Evolutionary conservation across 2,329 filamentous ascomycete genomes (phyloP).

Genomic region (Aspergillus udagawae): DNA sequence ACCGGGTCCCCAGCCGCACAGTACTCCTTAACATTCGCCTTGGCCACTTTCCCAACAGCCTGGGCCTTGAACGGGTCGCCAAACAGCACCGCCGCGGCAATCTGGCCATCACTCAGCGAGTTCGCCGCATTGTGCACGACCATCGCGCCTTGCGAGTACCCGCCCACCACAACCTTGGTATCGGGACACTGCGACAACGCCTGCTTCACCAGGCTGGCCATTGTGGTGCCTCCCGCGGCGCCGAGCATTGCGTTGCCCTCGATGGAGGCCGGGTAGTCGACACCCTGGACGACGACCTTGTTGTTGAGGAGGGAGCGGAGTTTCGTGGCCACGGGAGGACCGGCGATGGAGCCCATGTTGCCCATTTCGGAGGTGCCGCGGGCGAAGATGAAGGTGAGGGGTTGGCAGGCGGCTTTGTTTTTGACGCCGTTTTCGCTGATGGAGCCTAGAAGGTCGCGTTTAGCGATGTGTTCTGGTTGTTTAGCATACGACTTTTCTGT

Average conservation of each 20-base stretch:
- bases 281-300: constrained; percentile 30
- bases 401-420: constrained; percentile 37
- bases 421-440: constrained; percentile 38
- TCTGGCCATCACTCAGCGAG: constrained; percentile 29
- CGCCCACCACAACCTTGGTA: constrained; percentile 32
- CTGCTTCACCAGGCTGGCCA: constrained; percentile 27
- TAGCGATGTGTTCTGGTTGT: constrained; percentile 7
- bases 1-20: constrained; percentile 51
- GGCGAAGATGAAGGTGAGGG: constrained; percentile 43
- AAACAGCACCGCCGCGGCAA: constrained; percentile 42
- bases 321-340: constrained; percentile 31
- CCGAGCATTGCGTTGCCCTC: constrained; percentile 28
- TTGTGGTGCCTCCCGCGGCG: constrained; percentile 24
- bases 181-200: constrained; percentile 28
- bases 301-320: constrained; percentile 21
- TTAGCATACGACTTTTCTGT: not conserved
- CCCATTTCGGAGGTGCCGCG: constrained; percentile 41
- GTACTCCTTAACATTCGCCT: constrained; percentile 44
- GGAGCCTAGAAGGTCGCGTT: constrained; percentile 15
- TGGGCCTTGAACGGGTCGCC: constrained; percentile 44
- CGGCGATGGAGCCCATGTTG: constrained; percentile 42
- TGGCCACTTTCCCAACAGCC: constrained; percentile 37
- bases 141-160: constrained; percentile 35
- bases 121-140: constrained; percentile 30
- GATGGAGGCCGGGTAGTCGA: constrained; percentile 28